Percentiles rank a stretch among this genome's conserved stretches.
phyloP scores from a whole-genome alignment of 164 flowering plant species.

The Hamamelis virginiana region DNA sequence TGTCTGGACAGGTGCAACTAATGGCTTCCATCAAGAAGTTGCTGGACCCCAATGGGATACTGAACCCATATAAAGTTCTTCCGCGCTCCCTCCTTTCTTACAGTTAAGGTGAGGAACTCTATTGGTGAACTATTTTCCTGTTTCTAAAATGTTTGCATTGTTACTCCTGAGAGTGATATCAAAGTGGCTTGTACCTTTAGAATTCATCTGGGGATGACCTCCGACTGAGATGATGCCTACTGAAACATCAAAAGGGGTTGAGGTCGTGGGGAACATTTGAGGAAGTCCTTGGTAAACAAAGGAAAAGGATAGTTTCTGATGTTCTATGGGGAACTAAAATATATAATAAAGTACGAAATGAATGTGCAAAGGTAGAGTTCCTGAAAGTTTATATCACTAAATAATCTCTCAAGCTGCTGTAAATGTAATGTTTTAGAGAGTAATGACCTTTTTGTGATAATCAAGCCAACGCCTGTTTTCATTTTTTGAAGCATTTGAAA shows the following conservation, averaged over 20 bases:
- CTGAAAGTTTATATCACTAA: not conserved
- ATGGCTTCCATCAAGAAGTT: conserved; percentile 86
- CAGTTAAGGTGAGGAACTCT: conserved; percentile 13
- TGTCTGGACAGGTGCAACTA: conserved; percentile 61
- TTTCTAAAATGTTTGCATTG: not conserved
- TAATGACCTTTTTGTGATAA: not conserved
- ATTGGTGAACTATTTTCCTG: not conserved
- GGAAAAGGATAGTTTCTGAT: not conserved
- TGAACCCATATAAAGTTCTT: conserved; percentile 95
- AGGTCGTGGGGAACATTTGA: not conserved
- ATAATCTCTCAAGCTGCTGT: not conserved
- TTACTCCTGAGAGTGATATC: not conserved
- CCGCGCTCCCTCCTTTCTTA: conserved; percentile 43
- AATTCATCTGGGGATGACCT: not conserved
- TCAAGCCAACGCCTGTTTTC: not conserved
- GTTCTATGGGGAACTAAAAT: not conserved
- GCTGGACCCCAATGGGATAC: conserved; percentile 77
- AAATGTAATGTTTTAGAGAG: not conserved
- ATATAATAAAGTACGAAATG: too few relatives aligned
- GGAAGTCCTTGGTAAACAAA: not conserved
- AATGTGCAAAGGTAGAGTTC: too few relatives aligned
- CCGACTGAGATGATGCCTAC: not conserved
- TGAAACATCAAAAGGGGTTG: not conserved
- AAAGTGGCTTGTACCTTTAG: not conserved
- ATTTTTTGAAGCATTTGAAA: too few relatives aligned